Conservation (phyloP, 2,329 filamentous ascomycete genomes). For the Cercospora citrullina region DNA sequence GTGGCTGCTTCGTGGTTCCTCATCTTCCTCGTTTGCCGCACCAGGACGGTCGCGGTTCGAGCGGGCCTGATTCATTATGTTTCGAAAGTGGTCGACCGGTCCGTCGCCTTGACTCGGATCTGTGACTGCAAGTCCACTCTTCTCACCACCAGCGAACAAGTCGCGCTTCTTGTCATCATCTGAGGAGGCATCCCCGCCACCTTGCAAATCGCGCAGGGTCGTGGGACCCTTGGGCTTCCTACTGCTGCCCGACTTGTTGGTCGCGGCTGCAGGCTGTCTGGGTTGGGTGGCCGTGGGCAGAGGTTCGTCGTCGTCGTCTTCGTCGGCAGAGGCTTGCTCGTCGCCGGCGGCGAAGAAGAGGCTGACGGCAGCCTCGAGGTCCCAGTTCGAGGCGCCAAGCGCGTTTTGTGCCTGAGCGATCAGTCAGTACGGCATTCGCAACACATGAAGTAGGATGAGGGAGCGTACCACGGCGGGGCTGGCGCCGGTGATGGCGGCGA, state of each 20-base stretch:
- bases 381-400: constrained; percentile 47
- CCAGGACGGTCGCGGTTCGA: constrained; percentile 60
- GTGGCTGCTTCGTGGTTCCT: constrained; percentile 37
- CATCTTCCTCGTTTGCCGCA: constrained; percentile 48
- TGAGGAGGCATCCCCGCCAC: constrained; percentile 60
- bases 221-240: constrained; percentile 39
- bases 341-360: constrained; percentile 49
- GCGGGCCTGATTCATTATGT: constrained; percentile 51
- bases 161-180: constrained; percentile 64
- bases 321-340: constrained; percentile 38
- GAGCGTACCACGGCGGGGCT: constrained; percentile 37
- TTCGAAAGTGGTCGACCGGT: constrained; percentile 50
- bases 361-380: constrained; percentile 47
- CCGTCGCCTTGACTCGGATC: constrained; percentile 55
- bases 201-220: constrained; percentile 51
- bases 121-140: constrained; percentile 71
- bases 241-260: constrained; percentile 29
- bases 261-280: constrained; percentile 19
- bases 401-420: constrained; percentile 46
- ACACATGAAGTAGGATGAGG: neutral
- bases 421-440: constrained; percentile 1
- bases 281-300: constrained; percentile 15
- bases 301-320: constrained; percentile 36
- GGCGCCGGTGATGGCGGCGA: constrained; percentile 41
- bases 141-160: constrained; percentile 81